Conservation (phyloP, 2,329 filamentous ascomycete genomes). For the Talaromyces sp. region DNA sequence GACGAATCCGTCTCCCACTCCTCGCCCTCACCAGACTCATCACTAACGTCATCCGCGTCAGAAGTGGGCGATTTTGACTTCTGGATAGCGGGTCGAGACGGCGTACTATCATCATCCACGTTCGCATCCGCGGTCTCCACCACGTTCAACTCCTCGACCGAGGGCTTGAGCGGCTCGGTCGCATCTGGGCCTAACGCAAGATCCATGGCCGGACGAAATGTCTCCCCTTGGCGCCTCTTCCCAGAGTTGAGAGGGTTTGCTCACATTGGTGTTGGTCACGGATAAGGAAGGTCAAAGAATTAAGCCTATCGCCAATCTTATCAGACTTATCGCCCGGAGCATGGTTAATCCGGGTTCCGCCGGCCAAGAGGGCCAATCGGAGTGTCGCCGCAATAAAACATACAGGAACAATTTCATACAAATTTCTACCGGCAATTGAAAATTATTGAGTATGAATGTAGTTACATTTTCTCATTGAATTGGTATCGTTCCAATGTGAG, state of each 20-base stretch:
- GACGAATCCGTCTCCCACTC: slow-evolving; percentile 65
- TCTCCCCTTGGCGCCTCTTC: slow-evolving; percentile 33
- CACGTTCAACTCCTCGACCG: slow-evolving; percentile 39
- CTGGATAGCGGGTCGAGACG: slow-evolving; percentile 22
- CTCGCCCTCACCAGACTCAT: slow-evolving; percentile 37
- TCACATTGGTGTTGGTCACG: slow-evolving; percentile 36
- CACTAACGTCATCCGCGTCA: slow-evolving; percentile 38
- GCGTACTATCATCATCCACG: slow-evolving; percentile 25
- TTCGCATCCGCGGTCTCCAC: slow-evolving; percentile 28
- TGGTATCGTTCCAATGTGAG: not conserved
- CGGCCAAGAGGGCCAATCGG: slow-evolving; percentile 10
- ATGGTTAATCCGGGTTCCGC: slow-evolving; percentile 11
- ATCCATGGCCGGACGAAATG: slow-evolving; percentile 36
- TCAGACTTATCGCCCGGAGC: slow-evolving; percentile 18
- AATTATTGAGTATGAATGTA: not conserved
- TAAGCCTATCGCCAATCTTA: slow-evolving; percentile 1
- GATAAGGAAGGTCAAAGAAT: slow-evolving; percentile 11
- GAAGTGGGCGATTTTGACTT: slow-evolving; percentile 34
- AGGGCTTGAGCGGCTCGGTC: slow-evolving; percentile 36
- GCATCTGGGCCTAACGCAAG: slow-evolving; percentile 36
- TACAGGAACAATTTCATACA: not conserved
- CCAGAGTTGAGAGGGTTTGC: slow-evolving; percentile 26
- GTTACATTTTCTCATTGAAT: not conserved
- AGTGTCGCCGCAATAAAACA: not conserved
- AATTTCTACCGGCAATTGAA: not conserved